Evolutionary conservation across 169 alveolate genomes (phyloP), one percentile per base, ranked within the genome.

Genomic region (Miamiensis avidus): DNA sequence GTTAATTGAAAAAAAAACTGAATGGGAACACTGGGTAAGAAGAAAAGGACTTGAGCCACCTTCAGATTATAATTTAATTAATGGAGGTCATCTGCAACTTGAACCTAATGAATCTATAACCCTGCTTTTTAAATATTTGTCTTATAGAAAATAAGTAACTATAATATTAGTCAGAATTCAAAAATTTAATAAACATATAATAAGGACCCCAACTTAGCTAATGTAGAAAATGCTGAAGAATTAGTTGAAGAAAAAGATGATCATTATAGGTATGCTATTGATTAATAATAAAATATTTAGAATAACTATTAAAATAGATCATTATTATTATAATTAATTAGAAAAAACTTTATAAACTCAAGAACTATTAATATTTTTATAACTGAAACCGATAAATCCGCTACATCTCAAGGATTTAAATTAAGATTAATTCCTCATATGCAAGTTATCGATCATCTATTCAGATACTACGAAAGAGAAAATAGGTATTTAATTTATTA

Each of bases 391-490:
- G 79, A 78, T 29, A 75, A 75, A 27, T 81, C 73, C 1, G 78
- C 74, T 75, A 75, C 72, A 49, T 11, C 69, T 75, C 74, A 86
- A 81, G 90, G 90, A 27, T 81, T 86, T 74, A 82, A 78, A 64
- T 29, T 86, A 26, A 49, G 74, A 27, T 78, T 86, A 31, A 49
- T 76, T 28, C 90, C 90, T 31, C 87, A 81, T 33, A 34, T 69
- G 64, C 81, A 81, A 75, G 78, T 75, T 28, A 76, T 81, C 4
- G 90, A 86, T 81, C 90, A 86, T 75, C 79, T 86, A 15, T 82
- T 86, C 27, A 86, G 90, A 81, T 86, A 74, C 75, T 86, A 75
- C 64, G 90, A 86, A 81, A 86, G 90, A 79, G 90, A 76, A 64
- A 86, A 86, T 75, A 82, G 84, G 31, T 79, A 86, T 74, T 34